Evolutionary conservation across 2,329 filamentous ascomycete species (phyloP).

Genomic region (Allantophomopsis cytisporea): DNA sequence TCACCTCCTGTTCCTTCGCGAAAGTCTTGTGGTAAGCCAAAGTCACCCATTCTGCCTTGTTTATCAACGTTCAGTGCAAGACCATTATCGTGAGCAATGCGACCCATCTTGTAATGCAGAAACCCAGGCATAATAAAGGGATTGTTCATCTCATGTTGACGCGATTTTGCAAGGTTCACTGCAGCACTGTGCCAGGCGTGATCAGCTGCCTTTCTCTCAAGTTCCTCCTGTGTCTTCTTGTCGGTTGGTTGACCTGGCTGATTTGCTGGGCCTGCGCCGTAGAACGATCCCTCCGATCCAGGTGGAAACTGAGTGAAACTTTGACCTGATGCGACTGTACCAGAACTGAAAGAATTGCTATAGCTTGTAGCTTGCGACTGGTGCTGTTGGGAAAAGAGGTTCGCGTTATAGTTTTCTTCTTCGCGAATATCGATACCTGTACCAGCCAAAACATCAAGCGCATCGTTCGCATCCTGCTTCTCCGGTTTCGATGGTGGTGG

Average conservation of each 20-base stretch:
- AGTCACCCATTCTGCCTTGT: conserved; percentile 33
- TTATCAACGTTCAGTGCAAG: conserved; percentile 40
- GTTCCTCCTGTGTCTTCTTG: conserved; percentile 43
- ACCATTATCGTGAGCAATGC: conserved; percentile 43
- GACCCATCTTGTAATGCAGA: conserved; percentile 31
- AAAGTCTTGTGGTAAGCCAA: conserved; percentile 16
- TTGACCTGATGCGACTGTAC: conserved; percentile 23
- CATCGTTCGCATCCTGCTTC: conserved; percentile 55
- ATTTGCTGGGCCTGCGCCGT: conserved; percentile 51
- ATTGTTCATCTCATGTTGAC: conserved; percentile 41
- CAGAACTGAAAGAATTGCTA: conserved; percentile 22
- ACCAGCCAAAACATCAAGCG: conserved; percentile 71
- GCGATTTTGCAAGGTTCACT: conserved; percentile 34
- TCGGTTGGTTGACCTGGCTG: conserved; percentile 35
- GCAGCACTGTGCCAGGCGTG: conserved; percentile 54
- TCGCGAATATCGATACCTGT: conserved; percentile 80
- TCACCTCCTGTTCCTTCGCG: conserved; percentile 4
- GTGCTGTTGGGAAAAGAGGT: conserved; percentile 21
- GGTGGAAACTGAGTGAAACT: conserved; percentile 42
- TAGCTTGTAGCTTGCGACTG: conserved; percentile 37
- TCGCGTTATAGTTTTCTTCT: conserved; percentile 71
- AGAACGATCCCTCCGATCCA: conserved; percentile 42
- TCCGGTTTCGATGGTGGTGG: conserved; percentile 45
- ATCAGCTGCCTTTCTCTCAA: conserved; percentile 50
- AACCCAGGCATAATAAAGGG: conserved; percentile 11